These are phyloP conservation scores for Acacia acuminata DNA, from an alignment of 306 rosid genomes.

Conservation along the genomic window DNA sequence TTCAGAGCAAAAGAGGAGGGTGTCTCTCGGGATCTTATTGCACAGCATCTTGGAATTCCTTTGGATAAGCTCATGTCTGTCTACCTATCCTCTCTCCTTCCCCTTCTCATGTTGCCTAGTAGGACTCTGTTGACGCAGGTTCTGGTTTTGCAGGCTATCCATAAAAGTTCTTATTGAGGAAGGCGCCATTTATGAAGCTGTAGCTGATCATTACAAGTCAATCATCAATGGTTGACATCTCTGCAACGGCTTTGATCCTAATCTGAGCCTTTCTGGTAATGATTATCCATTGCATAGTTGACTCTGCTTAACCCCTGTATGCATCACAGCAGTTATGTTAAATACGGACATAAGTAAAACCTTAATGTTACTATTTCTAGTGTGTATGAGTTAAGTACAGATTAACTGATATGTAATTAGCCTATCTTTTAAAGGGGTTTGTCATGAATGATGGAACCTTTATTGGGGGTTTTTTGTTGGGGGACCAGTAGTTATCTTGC, in stretches of 20 bases:
- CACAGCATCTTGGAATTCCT: slow-evolving; percentile 58
- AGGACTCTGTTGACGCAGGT: slow-evolving; percentile 23
- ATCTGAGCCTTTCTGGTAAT: neutral
- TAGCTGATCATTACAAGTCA: slow-evolving; percentile 66
- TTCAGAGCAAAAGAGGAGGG: slow-evolving; percentile 51
- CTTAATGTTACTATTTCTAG: neutral
- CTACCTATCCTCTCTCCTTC: slow-evolving; percentile 11
- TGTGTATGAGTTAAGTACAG: neutral
- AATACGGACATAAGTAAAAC: slow-evolving; percentile 14
- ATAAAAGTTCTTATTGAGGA: slow-evolving; percentile 53
- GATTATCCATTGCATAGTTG: neutral
- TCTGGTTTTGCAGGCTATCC: slow-evolving; percentile 57
- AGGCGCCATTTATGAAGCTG: slow-evolving; percentile 58
- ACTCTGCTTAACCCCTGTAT: neutral
- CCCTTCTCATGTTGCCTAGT: neutral
- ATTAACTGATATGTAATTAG: neutral
- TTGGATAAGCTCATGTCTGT: slow-evolving; percentile 61
- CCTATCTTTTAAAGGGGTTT: neutral
- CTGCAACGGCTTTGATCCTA: neutral
- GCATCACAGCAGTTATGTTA: slow-evolving; percentile 17
- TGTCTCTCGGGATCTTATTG: slow-evolving; percentile 52
- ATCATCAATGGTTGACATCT: slow-evolving; percentile 58
- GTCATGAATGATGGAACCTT: neutral
- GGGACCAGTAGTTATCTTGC: neutral
- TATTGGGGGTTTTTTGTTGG: neutral